Percentiles rank a stretch among this genome's conserved stretches.
phyloP scores from a whole-genome alignment of 371 early-diverging fungal genomes.

The Cokeromyces recurvatus region DNA sequence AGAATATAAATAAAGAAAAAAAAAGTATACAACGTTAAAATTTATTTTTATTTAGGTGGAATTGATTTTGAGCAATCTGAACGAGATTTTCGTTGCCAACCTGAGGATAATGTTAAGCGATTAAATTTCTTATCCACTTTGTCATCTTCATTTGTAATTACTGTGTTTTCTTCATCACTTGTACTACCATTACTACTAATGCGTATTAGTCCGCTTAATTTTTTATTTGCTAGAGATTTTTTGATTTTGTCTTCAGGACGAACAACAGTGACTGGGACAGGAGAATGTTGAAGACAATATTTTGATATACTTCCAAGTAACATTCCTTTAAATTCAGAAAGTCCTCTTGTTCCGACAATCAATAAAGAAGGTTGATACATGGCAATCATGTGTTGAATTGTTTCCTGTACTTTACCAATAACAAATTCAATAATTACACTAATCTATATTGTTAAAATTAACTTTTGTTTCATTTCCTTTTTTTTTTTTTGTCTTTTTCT shows the following conservation, averaged over 20 bases:
- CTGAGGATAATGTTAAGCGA: neutral
- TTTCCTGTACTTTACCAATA: slow-evolving; percentile 59
- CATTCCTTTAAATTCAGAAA: slow-evolving; percentile 55
- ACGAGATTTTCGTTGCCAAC: neutral
- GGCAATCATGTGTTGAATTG: slow-evolving; percentile 55
- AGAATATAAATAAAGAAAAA: too few species aligned
- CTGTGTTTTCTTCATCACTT: neutral
- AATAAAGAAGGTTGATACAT: slow-evolving; percentile 56
- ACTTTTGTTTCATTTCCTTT: too few species aligned
- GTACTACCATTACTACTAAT: slow-evolving; percentile 9
- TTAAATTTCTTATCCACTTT: neutral
- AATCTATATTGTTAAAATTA: slow-evolving; percentile 27
- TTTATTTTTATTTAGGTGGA: too few species aligned
- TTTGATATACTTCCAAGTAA: slow-evolving; percentile 53
- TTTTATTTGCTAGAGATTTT: slow-evolving; percentile 21
- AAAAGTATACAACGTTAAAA: too few species aligned
- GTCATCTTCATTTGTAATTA: neutral
- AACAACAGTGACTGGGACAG: slow-evolving; percentile 56
- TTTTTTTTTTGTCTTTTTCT: too few species aligned
- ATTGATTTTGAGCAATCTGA: too few species aligned
- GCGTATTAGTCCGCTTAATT: slow-evolving; percentile 27
- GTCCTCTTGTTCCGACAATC: slow-evolving; percentile 55
- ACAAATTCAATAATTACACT: slow-evolving; percentile 56
- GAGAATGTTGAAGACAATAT: slow-evolving; percentile 55
- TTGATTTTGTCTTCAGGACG: slow-evolving; percentile 49